Evolutionary conservation across 768 basidiomycete genomes (phyloP), one percentile per base, ranked within the genome.

Genomic region (Rhodosporidiobolus sp.): DNA sequence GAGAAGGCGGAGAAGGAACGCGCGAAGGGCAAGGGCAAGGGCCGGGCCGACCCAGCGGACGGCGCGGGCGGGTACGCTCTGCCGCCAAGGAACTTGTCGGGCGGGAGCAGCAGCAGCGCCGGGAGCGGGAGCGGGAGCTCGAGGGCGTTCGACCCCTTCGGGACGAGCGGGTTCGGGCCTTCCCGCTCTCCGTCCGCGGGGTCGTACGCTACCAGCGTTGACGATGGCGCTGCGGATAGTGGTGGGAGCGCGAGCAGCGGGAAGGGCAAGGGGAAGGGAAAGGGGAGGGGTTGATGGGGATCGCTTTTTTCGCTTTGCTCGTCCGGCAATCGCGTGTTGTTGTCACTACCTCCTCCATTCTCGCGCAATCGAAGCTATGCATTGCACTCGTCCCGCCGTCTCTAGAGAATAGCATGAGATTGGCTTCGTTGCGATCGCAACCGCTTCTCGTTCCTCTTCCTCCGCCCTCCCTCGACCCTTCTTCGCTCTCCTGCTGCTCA

Each of bases 221-320:
- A 14, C 26, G 22, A 54, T 14, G 22, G 53, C 53, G 17, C 4
- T 14, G 6, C 26, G 30, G 9, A 17, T 28, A 32, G 30, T 6
- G 53, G 53, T 17, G 53, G 14, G 53, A 32, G 26, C 30, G 22
- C 17, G 53, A 32, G 53, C 20, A 28, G 30, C 9, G 53, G 26
- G 53, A 54, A 54, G 30, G 53, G 53, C 16, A 56, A 56, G 20
- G 55, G 55, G 6, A 56, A 56, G 55, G 55, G 55, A 28, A 56
- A 56, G 55, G 55, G 28, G 11, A 7, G 55, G 30, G 55, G 32
- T 3, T 56, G 48, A 49, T 7, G 6, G 17, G 8, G 9, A 7
- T 49, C 38, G 38, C 38, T 7, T 43, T 7, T 14, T 43, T 7
- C 38, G 14, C 8, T 43, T 43, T 43, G 8, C 8, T 43, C 38